Base-by-base conservation (phyloP, 345 rosid genomes). In the Litchi chinensis region DNA sequence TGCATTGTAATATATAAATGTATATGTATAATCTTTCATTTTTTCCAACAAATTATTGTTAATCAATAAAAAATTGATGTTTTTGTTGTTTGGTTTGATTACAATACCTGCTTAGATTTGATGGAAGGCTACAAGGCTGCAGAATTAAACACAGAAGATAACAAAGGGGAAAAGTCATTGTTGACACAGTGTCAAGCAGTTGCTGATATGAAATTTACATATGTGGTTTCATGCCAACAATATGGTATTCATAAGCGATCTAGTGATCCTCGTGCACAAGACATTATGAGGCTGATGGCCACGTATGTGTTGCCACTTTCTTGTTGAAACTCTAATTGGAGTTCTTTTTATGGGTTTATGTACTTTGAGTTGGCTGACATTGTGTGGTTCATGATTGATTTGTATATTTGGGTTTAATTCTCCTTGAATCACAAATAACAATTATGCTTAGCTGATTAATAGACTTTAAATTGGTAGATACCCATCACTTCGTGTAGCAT, bases 401-500 rank as follows among this genome's bases (percentile, higher is more conserved):
- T 93, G 67, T 68, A 83, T 59, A 66, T 79, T 6, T 26, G 5
- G 44, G 68, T 77, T 39, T 80, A 46, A 13, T 75, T 50, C 65
- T 41, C 40, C 32, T 71, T 52, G 3, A 54, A 46, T 56, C 39
- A 26, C 70, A 46, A 50, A 73, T 28, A 68, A 79, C 11, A 40
- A 32, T 71, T 76, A 8, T 63, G 68, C 64, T 80, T 66, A 71
- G 54, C 79, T 66, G 41, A 71, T 60, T 70, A 28, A 19, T 70
- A 65, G 62, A 1, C 77, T 76, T 78, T 37, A 73, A 21, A 63
- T 70, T 80, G 86, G 82, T 88, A 97, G 99, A 75, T 92, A 97
- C 82, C 98, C 96, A n/a, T 97, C 99, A 13, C 94, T 97, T 71
- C 98, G 99, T 48, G 98, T 97, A 62, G 99, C 99, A 32, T 97